Conservation (phyloP, 1,284 basidiomycete genomes). For the Cutaneotrichosporon sp. region DNA sequence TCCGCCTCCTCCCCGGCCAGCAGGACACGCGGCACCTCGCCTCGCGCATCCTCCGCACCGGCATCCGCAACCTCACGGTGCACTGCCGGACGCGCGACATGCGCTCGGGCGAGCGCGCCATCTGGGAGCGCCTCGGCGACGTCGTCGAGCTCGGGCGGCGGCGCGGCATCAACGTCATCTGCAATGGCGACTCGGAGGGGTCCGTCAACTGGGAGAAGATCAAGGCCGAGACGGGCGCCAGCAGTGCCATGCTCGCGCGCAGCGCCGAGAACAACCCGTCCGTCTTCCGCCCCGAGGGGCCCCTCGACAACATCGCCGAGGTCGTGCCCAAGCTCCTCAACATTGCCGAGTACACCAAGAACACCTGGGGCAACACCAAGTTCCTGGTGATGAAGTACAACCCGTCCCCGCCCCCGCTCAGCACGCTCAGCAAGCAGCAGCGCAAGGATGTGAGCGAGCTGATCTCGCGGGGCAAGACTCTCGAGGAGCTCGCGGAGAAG, state of each 20-base stretch:
- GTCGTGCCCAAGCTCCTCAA: conserved; percentile 74
- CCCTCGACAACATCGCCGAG: conserved; percentile 68
- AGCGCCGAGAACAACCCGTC: conserved; percentile 91
- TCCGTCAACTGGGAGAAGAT: conserved; percentile 76
- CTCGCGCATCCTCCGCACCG: conserved; percentile 80
- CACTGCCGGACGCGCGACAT: conserved; percentile 95
- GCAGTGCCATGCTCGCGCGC: conserved; percentile 93
- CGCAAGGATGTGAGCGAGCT: conserved; percentile 62
- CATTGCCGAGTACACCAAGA: conserved; percentile 68
- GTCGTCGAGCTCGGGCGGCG: conserved; percentile 67
- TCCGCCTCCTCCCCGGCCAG: conserved; percentile 81
- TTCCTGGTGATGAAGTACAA: conserved; percentile 85
- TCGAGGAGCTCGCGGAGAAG: conserved; percentile 60
- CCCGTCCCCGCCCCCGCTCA: conserved; percentile 56
- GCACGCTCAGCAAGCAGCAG: conserved; percentile 61
- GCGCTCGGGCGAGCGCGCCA: conserved; percentile 79
- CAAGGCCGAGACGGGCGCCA: conserved; percentile 75
- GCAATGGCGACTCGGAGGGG: conserved; percentile 90
- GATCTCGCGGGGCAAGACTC: conserved; percentile 66
- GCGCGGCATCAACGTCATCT: conserved; percentile 74
- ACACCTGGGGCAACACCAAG: conserved; percentile 85
- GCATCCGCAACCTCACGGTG: conserved; percentile 85
- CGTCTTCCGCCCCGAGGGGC: conserved; percentile 72
- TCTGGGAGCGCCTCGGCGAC: conserved; percentile 75
- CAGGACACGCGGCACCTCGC: conserved; percentile 85